Evolutionary conservation across 2,329 filamentous ascomycete species (phyloP), one percentile per base, ranked within the genome.

Genomic region (Penicillium sclerotigenum): DNA sequence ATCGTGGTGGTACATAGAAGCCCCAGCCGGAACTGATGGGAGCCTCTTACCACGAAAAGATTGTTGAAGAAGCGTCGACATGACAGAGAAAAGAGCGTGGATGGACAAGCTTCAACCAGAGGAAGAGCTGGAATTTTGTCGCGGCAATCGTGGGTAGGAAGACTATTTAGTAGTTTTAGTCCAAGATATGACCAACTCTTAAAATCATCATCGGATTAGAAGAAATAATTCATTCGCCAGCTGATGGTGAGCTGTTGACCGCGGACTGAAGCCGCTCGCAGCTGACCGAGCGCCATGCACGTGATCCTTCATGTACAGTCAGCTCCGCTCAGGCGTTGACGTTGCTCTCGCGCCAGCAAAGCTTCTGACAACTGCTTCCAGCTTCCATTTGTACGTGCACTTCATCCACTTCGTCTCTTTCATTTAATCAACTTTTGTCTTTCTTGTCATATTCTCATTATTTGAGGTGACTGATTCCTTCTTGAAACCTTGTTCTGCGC

Each of bases 1-100:
- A 56, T 77, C 73, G 34, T 74, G 65, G 40, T 73, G 68, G 52
- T 69, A 62, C 18, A 61, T 52, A 31, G 71, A 67, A 47, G 65
- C 55, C 47, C 66, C 62, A 33, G 67, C 50, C n/a, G 73, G 72
- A 29, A 73, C 55, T 8, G 71, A 59, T 9, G 63, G 53, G 41
- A 71, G 49, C 37, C 57, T 63, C 40, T 65, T 63, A 40, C 65
- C 64, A 47, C 61, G 58, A 36, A 60, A 64, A 4, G 68, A 56
- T 46, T 38, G 51, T 14, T 49, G 58, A 28, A 74, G 59, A 29
- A 68, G 58, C 8, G 61, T 66, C 37, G 72, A 73, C 72, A 74
- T 74, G 31, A 26, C 57, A 47, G 48, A 36, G 24, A 40, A 55
- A 38, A 2, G 22, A 45, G 18, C 13, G 46, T 38, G 18, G 36